Evolutionary conservation across 305 asterid genomes (phyloP).

Genomic region (Rubia peregrina): DNA sequence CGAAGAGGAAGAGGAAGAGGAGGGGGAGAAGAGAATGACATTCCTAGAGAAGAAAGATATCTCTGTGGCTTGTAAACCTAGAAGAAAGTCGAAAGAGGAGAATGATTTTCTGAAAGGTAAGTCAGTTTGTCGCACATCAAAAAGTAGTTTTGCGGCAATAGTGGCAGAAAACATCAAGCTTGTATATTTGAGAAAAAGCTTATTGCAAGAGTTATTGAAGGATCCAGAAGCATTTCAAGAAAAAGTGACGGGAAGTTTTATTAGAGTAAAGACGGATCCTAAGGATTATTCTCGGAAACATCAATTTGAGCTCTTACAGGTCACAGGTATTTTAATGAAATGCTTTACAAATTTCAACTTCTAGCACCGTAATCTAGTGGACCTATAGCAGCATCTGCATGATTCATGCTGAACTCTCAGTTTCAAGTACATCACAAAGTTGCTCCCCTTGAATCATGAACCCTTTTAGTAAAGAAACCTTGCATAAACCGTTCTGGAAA

Average conservation of each 20-base stretch:
- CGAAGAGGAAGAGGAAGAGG: slow-evolving; percentile 3
- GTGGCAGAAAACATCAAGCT: slow-evolving; percentile 62
- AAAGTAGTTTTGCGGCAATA: slow-evolving; percentile 51
- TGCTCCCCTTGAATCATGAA: background rate
- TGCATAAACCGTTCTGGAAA: background rate
- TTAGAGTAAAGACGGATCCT: slow-evolving; percentile 47
- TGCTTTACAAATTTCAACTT: background rate
- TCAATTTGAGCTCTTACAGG: slow-evolving; percentile 63
- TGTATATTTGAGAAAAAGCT: slow-evolving; percentile 63
- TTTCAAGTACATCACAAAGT: background rate
- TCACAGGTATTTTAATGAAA: slow-evolving; percentile 51
- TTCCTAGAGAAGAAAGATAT: slow-evolving; percentile 2
- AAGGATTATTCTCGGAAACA: slow-evolving; percentile 22
- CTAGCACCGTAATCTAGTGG: background rate
- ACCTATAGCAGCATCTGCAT: background rate
- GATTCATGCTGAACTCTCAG: background rate
- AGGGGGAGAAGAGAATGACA: background rate
- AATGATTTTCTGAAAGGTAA: too few relatives aligned
- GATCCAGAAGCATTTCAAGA: slow-evolving; percentile 53
- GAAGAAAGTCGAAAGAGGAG: too few relatives aligned
- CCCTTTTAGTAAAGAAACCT: background rate
- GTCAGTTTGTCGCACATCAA: background rate
- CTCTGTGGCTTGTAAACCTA: too few relatives aligned
- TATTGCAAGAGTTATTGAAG: slow-evolving; percentile 48
- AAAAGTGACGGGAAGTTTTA: slow-evolving; percentile 69